Evolutionary conservation across 2,329 filamentous ascomycete species (phyloP), one percentile per base, ranked within the genome.

Genomic region (Rhexocercosporidium sp.): DNA sequence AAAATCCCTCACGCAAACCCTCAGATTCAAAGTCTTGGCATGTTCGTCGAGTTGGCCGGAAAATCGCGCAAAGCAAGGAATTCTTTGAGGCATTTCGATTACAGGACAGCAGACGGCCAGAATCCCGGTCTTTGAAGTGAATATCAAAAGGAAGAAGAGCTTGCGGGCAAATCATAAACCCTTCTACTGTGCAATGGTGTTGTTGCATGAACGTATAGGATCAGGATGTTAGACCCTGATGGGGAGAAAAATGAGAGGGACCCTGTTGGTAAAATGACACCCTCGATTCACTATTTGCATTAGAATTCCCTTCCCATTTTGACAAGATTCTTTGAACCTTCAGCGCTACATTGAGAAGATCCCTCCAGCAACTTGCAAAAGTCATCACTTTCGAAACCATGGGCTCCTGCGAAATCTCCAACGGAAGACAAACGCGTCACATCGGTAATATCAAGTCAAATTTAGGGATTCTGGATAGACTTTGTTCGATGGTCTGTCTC

Each of bases 1-100:
- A 66, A 65, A 66, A 66, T 66, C 57, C 64, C 64, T 66, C 64
- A 66, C 41, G 51, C 31, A n/a, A 34, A 29, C 31, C 37, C 27
- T 25, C 25, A 57, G 25, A 2, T 41, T 25, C 9, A 9, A 27
- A n/a, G 22, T 41, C 63, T 61, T 65, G 63, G 56, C 57, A 61
- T 12, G 4, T 4, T 25, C 46, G 8, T 11, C 8, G 25, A 62
- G 39, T 11, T n/a, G 37, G n/a, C 20, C 27, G 9, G 18, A 62
- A 66, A 66, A 66, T 66, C 47, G 56, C 64, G 64, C 64, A 66
- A 51, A 20, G 18, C 2, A 31, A 8, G 8, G 37, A n/a, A 44
- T 41, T 20, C 49, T 66, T 62, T 66, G 64, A 62, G 64, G 64
- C 1, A 62, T 66, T 62, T 66, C 51, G 16, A 29, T 44, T 39